Conservation (phyloP, 306 rosid species). For the Sicyos edulis region DNA sequence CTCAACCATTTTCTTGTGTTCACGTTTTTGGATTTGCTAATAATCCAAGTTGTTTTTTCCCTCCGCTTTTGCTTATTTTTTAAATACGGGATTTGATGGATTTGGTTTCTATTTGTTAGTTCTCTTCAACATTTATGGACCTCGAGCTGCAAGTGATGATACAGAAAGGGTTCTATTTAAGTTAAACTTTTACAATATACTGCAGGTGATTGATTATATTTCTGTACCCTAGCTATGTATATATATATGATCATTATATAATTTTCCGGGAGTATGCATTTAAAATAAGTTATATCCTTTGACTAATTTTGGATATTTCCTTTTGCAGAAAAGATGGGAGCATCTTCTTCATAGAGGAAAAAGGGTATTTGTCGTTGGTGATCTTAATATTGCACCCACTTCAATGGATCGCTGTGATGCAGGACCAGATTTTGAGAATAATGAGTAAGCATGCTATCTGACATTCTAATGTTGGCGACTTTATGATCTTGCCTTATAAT, state of each 20-base stretch:
- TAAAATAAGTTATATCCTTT: slow-evolving; percentile 22
- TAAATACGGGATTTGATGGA: not conserved
- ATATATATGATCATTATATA: not conserved
- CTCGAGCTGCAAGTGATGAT: slow-evolving; percentile 78
- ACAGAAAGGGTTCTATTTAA: slow-evolving; percentile 69
- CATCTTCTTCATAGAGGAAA: slow-evolving; percentile 55
- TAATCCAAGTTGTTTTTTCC: not conserved
- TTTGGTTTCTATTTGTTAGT: slow-evolving; percentile 42
- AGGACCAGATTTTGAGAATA: slow-evolving; percentile 81
- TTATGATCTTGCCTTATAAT: slow-evolving; percentile 10
- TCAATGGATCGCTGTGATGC: slow-evolving; percentile 79
- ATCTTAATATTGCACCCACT: slow-evolving; percentile 92
- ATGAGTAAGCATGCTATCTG: slow-evolving; percentile 46
- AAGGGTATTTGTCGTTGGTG: slow-evolving; percentile 82
- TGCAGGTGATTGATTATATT: slow-evolving; percentile 56
- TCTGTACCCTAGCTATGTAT: not conserved
- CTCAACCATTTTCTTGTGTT: not conserved
- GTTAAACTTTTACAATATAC: slow-evolving; percentile 53
- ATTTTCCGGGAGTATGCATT: slow-evolving; percentile 1
- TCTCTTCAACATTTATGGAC: slow-evolving; percentile 84
- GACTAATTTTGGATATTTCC: slow-evolving; percentile 31
- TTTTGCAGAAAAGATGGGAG: slow-evolving; percentile 90
- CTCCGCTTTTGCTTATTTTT: not conserved
- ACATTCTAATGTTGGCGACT: slow-evolving; percentile 24
- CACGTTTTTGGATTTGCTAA: not conserved